These are phyloP conservation scores for Candida insectalens DNA, from an alignment of 805 yeast species.

Conservation along the genomic window DNA sequence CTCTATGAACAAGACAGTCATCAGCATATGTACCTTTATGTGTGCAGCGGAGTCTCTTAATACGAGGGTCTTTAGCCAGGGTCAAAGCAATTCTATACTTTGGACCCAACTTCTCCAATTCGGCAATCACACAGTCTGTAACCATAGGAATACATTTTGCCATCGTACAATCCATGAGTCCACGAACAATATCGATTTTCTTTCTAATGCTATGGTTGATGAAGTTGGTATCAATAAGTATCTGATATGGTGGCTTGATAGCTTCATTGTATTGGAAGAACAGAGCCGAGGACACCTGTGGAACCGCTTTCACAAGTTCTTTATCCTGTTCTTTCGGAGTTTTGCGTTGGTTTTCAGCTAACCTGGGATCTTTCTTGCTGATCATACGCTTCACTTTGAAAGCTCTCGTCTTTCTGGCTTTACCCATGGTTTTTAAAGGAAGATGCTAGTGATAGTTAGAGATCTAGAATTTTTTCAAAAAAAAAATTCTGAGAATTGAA, in stretches of 20 bases:
- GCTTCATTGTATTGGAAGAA: conserved; percentile 93
- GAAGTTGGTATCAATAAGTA: conserved; percentile 91
- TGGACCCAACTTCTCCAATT: conserved; percentile 91
- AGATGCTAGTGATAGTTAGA: too few relatives aligned
- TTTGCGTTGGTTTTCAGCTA: conserved; percentile 33
- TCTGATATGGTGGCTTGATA: conserved; percentile 96
- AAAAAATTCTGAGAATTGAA: not conserved
- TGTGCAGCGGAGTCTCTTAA: conserved; percentile 75
- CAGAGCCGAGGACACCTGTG: conserved; percentile 92
- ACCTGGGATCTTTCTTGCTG: conserved; percentile 60
- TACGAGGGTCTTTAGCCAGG: conserved; percentile 89
- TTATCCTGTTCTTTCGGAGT: conserved; percentile 46
- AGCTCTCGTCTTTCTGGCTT: conserved; percentile 94
- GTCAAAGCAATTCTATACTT: conserved; percentile 87
- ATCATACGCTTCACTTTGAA: conserved; percentile 88
- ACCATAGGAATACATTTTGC: conserved; percentile 94
- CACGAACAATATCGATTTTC: conserved; percentile 88
- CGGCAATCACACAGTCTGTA: conserved; percentile 98
- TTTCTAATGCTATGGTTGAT: conserved; percentile 94
- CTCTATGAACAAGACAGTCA: conserved; percentile 90
- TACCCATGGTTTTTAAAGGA: conserved; percentile 78
- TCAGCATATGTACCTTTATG: conserved; percentile 98
- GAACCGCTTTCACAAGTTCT: conserved; percentile 65
- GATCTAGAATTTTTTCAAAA: not conserved
- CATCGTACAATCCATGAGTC: conserved; percentile 91